phyloP scores from a whole-genome alignment of 179 eudicot genomes.

The Spinacia oleracea region DNA sequence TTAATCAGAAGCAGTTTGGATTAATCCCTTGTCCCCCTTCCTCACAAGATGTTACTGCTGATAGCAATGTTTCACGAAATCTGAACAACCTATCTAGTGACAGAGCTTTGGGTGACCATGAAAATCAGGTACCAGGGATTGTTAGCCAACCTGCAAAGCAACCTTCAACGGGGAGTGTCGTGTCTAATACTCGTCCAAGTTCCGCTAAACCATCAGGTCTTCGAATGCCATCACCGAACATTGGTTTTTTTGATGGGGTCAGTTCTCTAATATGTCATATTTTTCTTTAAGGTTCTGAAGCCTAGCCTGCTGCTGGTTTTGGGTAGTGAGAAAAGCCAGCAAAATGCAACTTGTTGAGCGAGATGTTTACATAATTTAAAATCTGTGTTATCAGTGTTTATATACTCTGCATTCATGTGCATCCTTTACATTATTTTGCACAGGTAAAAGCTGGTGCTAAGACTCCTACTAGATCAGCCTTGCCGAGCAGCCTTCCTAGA shows the following conservation, averaged over 20 bases:
- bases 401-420: neutral
- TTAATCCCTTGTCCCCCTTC: conserved; percentile 41
- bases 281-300: neutral
- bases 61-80: conserved; percentile 32
- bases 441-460: conserved; percentile 42
- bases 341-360: neutral
- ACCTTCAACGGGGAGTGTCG: conserved; percentile 30
- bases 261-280: conserved; percentile 34
- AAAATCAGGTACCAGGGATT: conserved; percentile 26
- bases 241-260: conserved; percentile 95
- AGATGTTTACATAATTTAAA: neutral
- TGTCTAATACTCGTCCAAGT: conserved; percentile 35
- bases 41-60: conserved; percentile 33
- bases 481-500: conserved; percentile 33
- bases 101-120: conserved; percentile 25
- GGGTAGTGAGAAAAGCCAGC: neutral
- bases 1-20: conserved; percentile 38
- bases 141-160: conserved; percentile 29
- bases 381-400: neutral
- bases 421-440: conserved; percentile 10
- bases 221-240: conserved; percentile 89
- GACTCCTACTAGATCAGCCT: conserved; percentile 41
- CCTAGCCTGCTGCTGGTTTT: neutral
- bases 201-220: conserved; percentile 79
- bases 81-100: conserved; percentile 29